These are phyloP conservation scores for Micromonas pusilla DNA, from an alignment of 139 green algal species.

Conservation along the genomic window DNA sequence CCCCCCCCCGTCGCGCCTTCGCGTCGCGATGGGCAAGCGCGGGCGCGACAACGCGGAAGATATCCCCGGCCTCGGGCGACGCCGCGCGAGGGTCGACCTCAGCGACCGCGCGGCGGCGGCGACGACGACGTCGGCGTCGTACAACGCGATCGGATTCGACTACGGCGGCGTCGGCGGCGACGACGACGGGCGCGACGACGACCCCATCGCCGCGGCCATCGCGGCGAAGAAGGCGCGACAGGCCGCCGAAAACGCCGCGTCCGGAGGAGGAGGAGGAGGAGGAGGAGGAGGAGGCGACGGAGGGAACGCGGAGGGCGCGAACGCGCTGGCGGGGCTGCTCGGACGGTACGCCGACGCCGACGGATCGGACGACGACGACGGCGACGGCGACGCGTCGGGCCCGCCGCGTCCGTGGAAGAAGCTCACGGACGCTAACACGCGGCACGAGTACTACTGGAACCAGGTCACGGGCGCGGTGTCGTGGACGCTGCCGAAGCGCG, in stretches of 20 bases:
- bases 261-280: too few species aligned
- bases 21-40: background rate
- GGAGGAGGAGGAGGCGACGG: too few species aligned
- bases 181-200: background rate
- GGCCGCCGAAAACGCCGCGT: too few species aligned
- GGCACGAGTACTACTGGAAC: conserved; percentile 79
- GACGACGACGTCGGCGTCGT: background rate
- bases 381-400: conserved; percentile 37
- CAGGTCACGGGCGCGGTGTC: conserved; percentile 52
- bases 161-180: background rate
- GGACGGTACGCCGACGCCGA: background rate
- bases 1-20: too few species aligned
- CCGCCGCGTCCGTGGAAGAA: conserved; percentile 44
- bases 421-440: conserved; percentile 47
- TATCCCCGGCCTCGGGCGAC: too few species aligned
- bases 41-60: background rate
- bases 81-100: background rate
- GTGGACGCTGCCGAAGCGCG: conserved; percentile 28
- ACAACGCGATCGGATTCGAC: background rate
- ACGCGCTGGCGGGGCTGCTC: background rate
- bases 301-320: too few species aligned
- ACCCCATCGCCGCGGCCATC: background rate
- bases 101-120: background rate
- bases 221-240: too few species aligned
- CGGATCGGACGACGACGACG: background rate